Evolutionary conservation across 305 asterid species (phyloP).

Genomic region (Caryopteris hybrid): DNA sequence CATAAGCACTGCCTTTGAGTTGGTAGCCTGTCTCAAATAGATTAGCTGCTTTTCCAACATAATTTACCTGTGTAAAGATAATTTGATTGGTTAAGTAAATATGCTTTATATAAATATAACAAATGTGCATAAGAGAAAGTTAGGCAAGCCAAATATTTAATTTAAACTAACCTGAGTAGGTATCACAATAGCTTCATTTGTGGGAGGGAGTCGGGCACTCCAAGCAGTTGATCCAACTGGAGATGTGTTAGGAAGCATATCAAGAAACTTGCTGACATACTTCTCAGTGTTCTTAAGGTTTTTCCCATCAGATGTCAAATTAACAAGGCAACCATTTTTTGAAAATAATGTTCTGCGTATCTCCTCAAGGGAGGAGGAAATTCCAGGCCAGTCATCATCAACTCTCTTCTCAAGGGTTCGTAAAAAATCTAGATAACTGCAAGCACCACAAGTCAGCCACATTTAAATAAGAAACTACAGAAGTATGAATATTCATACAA

Average conservation of each 20-base stretch:
- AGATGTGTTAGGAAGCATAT: slow-evolving; percentile 75
- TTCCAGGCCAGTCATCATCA: slow-evolving; percentile 75
- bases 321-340: slow-evolving; percentile 73
- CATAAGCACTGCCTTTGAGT: slow-evolving; percentile 92
- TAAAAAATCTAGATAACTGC: slow-evolving; percentile 91
- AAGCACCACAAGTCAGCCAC: slow-evolving; percentile 19
- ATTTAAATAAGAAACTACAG: slow-evolving; percentile 2
- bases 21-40: slow-evolving; percentile 83
- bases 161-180: slow-evolving; percentile 80
- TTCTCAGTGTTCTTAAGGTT: slow-evolving; percentile 63
- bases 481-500: not conserved
- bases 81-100: not conserved
- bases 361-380: slow-evolving; percentile 91
- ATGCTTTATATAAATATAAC: slow-evolving; percentile 4
- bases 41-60: slow-evolving; percentile 98
- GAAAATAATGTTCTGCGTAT: slow-evolving; percentile 75
- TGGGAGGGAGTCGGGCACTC: slow-evolving; percentile 56
- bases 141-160: slow-evolving; percentile 2
- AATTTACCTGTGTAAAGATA: slow-evolving; percentile 64
- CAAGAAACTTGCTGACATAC: slow-evolving; percentile 71
- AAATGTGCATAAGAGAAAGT: not conserved
- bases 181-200: slow-evolving; percentile 90
- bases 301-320: slow-evolving; percentile 82
- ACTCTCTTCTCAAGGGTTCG: slow-evolving; percentile 71
- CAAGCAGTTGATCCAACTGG: slow-evolving; percentile 53